Evolutionary conservation across 176 grass and related monocot genomes (phyloP).

Genomic region (Elaeis guineensis): DNA sequence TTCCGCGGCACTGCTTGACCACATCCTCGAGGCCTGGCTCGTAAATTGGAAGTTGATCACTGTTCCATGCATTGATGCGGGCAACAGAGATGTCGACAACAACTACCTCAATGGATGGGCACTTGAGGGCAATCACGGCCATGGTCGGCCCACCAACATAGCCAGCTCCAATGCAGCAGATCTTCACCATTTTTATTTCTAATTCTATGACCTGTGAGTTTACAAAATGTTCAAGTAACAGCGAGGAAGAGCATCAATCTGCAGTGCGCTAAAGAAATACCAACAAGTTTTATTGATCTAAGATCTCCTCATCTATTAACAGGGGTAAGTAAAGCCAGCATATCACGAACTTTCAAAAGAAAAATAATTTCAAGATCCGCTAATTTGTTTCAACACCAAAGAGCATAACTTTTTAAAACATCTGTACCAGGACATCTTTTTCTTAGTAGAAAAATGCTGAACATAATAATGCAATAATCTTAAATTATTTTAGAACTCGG

Average conservation of each 20-base stretch:
- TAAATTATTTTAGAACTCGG: too few relatives aligned
- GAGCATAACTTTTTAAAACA: too few relatives aligned
- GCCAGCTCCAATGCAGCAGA: slow-evolving; percentile 17
- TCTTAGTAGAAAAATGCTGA: too few relatives aligned
- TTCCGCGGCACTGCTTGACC: slow-evolving; percentile 2
- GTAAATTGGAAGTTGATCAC: slow-evolving; percentile 4
- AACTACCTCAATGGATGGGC: slow-evolving; percentile 1
- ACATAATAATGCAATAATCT: too few relatives aligned
- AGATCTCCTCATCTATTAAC: too few relatives aligned
- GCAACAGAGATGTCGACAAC: neutral
- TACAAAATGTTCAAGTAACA: neutral
- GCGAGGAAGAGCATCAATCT: neutral
- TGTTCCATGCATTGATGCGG: slow-evolving; percentile 11
- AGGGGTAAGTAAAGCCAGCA: too few relatives aligned
- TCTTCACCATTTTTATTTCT: slow-evolving; percentile 7
- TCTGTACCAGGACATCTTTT: too few relatives aligned
- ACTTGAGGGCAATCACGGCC: slow-evolving; percentile 14
- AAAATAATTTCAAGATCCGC: too few relatives aligned
- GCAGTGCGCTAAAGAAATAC: too few relatives aligned
- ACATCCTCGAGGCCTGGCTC: slow-evolving; percentile 4
- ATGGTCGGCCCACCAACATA: slow-evolving; percentile 8
- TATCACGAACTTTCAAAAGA: too few relatives aligned
- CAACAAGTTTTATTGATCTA: too few relatives aligned
- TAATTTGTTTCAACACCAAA: too few relatives aligned
- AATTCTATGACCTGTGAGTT: neutral